Evolutionary conservation across 345 rosid genomes (phyloP).

Genomic region (Salix caprea): DNA sequence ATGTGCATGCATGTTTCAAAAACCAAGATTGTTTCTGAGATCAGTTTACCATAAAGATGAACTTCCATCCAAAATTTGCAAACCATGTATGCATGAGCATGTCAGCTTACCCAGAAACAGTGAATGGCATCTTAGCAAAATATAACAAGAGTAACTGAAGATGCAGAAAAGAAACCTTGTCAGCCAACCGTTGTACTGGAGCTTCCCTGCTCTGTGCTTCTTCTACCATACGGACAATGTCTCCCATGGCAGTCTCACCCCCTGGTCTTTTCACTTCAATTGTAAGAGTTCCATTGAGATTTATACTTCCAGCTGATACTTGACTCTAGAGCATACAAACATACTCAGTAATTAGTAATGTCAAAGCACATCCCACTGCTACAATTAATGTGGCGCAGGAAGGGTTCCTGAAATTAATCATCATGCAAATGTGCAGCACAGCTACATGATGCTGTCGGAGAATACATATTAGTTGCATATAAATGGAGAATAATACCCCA

Average conservation of each 20-base stretch:
- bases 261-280: conserved; percentile 90
- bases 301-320: conserved; percentile 92
- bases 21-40: neutral
- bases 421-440: conserved; percentile 1
- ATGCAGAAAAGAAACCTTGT: conserved; percentile 57
- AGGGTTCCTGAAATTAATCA: neutral
- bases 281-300: conserved; percentile 89
- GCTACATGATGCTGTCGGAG: neutral
- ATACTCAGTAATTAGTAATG: conserved; percentile 13
- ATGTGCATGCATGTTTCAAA: neutral
- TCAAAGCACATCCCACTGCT: neutral
- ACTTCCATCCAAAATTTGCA: neutral
- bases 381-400: neutral
- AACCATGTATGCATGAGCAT: neutral
- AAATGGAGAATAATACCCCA: conserved; percentile 57
- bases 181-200: conserved; percentile 90
- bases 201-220: conserved; percentile 97
- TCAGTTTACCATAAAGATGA: neutral
- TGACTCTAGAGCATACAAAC: conserved; percentile 56
- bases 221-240: conserved; percentile 89
- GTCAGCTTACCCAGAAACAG: neutral
- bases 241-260: conserved; percentile 92
- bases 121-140: neutral
- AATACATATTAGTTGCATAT: conserved; percentile 1
- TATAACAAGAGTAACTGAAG: neutral